Evolutionary conservation across 2,329 filamentous ascomycete genomes (phyloP), one percentile per base, ranked within the genome.

Genomic region (Hypoxylon sp.): DNA sequence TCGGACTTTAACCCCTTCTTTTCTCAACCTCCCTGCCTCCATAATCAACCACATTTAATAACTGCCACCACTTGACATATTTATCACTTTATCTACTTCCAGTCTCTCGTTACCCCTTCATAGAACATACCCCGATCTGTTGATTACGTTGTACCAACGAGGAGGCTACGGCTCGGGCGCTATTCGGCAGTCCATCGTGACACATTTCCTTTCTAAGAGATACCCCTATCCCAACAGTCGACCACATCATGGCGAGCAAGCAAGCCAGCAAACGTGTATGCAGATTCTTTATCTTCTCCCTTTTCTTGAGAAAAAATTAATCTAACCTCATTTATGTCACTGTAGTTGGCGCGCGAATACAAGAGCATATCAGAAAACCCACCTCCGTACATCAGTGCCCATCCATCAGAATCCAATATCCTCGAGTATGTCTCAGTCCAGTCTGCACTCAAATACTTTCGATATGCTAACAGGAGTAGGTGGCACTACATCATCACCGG

Each of bases 401-500:
- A 97, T 76, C 94, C 94, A 9, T 96, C 93, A 39, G 94, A 97
- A 71, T 87, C 88, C 43, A 97, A 97, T 78, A 97, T 97, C 70
- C 87, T 97, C 50, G 94, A 97, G 91, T 93, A 81, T 65, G 87
- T 63, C 39, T 14, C 21, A 16, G 2, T 25, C 8, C 21, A 16
- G 2, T 25, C 8, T n/a, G 2, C 21, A 14, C 29, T 37, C 12
- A 2, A 2, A 14, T n/a, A 2, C 11, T 27, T 30, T 14, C 79
- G 37, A 54, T 70, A 61, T 75, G 65, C 23, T 46, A 47, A 61
- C 68, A 56, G 65, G 53, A 54, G 46, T 53, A 92, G 90, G 81
- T 97, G 93, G 93, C 93, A 97, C 81, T 97, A 96, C 82, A 92
- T 97, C 76, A 91, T 98, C 71, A 97, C 94, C 37, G 96, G 96